Evolutionary conservation across 1,139 yeast species (phyloP).

Genomic region (Candida sanyaensis): DNA sequence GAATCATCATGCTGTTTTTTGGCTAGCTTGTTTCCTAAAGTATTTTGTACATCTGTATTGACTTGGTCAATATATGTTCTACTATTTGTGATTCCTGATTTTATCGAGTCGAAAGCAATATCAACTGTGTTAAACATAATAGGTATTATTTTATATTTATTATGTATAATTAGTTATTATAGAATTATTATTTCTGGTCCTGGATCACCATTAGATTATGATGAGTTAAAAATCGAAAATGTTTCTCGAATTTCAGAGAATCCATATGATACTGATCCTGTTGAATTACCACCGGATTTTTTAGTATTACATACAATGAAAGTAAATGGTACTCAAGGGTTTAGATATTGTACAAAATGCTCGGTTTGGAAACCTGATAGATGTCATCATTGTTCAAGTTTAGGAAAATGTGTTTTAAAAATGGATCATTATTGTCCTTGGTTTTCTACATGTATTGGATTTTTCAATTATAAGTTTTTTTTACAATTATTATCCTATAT

Average conservation of each 20-base stretch:
- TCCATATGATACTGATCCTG: conserved; percentile 9
- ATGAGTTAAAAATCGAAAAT: conserved; percentile 8
- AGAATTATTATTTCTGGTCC: conserved; percentile 61
- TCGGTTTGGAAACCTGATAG: conserved; percentile 92
- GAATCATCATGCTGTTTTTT: conserved; percentile 46
- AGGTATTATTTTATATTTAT: conserved; percentile 22
- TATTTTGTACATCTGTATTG: conserved; percentile 49
- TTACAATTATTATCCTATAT: conserved; percentile 70
- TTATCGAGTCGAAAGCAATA: conserved; percentile 16
- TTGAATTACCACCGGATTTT: conserved; percentile 16
- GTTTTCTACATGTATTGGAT: conserved; percentile 91
- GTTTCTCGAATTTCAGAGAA: conserved; percentile 8
- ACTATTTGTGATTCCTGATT: conserved; percentile 19
- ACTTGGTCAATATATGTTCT: conserved; percentile 62
- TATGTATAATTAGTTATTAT: conserved; percentile 48
- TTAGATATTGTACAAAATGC: conserved; percentile 58
- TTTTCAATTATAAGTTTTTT: conserved; percentile 71
- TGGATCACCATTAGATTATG: conserved; percentile 57
- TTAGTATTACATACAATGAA: conserved; percentile 20
- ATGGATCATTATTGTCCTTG: conserved; percentile 98
- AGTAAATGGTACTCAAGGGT: conserved; percentile 15
- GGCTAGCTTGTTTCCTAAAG: conserved; percentile 60
- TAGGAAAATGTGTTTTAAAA: conserved; percentile 68
- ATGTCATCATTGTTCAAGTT: conserved; percentile 83
- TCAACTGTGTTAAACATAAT: conserved; percentile 14